These are phyloP conservation scores for Fennellomyces sp. DNA, from an alignment of 371 early-diverging fungal genomes.

Conservation along the genomic window DNA sequence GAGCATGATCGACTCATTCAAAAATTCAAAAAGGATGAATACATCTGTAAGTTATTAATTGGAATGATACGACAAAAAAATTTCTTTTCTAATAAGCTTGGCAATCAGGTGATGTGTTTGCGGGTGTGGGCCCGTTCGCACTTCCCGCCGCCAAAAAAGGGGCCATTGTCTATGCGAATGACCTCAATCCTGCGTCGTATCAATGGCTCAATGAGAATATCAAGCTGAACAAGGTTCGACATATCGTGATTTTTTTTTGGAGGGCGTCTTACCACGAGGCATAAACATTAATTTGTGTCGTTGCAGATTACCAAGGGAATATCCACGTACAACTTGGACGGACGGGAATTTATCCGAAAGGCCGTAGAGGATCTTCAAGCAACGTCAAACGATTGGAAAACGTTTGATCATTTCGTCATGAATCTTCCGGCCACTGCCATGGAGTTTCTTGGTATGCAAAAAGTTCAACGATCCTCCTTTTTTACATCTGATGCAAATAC, in stretches of 20 bases:
- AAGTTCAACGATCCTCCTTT: background rate
- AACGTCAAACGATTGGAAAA: slow-evolving; percentile 48
- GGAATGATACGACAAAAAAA: background rate
- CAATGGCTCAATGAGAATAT: slow-evolving; percentile 84
- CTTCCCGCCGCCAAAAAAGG: slow-evolving; percentile 91
- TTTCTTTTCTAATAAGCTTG: background rate
- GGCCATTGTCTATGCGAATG: slow-evolving; percentile 94
- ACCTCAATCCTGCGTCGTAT: slow-evolving; percentile 94
- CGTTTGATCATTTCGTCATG: slow-evolving; percentile 97
- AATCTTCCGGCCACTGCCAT: slow-evolving; percentile 96
- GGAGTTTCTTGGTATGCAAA: slow-evolving; percentile 81
- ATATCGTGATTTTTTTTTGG: background rate
- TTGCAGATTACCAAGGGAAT: slow-evolving; percentile 57
- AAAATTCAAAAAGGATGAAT: slow-evolving; percentile 72
- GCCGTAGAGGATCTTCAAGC: slow-evolving; percentile 60
- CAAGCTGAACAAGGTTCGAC: slow-evolving; percentile 76
- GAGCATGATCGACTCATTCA: slow-evolving; percentile 94
- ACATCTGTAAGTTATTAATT: slow-evolving; percentile 70
- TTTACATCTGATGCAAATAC: slow-evolving; percentile 1
- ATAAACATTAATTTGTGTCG: background rate
- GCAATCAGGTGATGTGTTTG: slow-evolving; percentile 87
- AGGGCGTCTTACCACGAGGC: background rate
- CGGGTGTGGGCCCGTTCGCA: slow-evolving; percentile 99
- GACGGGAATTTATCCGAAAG: slow-evolving; percentile 84
- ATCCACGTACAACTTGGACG: slow-evolving; percentile 87